phyloP scores from a whole-genome alignment of 768 basidiomycete species.

The Pisolithus sp. region DNA sequence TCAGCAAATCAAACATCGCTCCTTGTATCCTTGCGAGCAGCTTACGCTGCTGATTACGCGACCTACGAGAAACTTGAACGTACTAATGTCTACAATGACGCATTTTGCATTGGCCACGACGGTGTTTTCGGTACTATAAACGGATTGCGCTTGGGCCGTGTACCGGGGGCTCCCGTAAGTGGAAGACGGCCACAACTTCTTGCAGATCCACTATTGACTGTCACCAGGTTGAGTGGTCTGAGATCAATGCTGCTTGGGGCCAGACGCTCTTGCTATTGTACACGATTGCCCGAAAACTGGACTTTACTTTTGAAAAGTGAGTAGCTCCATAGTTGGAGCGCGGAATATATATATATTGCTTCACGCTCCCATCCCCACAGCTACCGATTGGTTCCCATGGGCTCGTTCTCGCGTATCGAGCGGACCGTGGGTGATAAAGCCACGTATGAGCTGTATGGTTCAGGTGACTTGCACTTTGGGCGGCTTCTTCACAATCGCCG shows the following conservation, averaged over 20 bases:
- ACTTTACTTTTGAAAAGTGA: constrained; percentile 81
- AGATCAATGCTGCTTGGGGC: constrained; percentile 99
- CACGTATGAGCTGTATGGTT: constrained; percentile 89
- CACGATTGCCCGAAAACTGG: constrained; percentile 87
- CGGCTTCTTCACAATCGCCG: constrained; percentile 89
- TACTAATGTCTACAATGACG: constrained; percentile 93
- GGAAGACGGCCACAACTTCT: not conserved
- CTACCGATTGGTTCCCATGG: constrained; percentile 88
- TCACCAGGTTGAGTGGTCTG: constrained; percentile 88
- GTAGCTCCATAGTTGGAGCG: constrained; percentile 14
- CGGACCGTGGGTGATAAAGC: constrained; percentile 75
- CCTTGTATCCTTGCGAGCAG: constrained; percentile 65
- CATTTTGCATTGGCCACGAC: constrained; percentile 92
- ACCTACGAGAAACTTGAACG: constrained; percentile 80
- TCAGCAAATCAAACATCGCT: constrained; percentile 63
- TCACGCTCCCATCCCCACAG: constrained; percentile 32
- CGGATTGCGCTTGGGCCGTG: constrained; percentile 83
- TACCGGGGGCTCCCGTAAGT: constrained; percentile 74
- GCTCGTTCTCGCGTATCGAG: constrained; percentile 91
- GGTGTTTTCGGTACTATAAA: constrained; percentile 98
- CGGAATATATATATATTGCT: constrained; percentile 4
- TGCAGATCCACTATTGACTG: constrained; percentile 5
- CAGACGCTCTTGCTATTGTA: constrained; percentile 88
- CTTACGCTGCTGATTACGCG: constrained; percentile 70
- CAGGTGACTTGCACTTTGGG: constrained; percentile 85